Evolutionary conservation across 2,329 filamentous ascomycete genomes (phyloP).

Genomic region (Colletotrichum scovillei): DNA sequence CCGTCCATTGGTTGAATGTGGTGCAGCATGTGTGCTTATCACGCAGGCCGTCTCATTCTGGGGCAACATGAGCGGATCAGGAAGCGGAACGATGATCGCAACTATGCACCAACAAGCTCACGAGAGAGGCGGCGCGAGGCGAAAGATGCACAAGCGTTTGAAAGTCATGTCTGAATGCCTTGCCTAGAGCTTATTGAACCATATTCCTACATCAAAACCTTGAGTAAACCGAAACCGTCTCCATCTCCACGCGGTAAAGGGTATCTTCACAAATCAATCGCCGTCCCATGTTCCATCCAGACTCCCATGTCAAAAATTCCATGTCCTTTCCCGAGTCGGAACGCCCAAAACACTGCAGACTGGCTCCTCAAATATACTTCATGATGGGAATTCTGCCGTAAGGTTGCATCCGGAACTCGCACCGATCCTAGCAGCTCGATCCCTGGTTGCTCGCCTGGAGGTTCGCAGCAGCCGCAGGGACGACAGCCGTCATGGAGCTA

Average conservation of each 20-base stretch:
- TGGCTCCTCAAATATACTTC: neutral
- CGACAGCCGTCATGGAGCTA: conserved; percentile 17
- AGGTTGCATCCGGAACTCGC: neutral
- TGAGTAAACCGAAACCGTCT: neutral
- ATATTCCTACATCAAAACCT: neutral
- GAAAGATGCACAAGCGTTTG: neutral
- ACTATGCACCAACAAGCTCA: too few species aligned
- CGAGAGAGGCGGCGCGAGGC: too few species aligned
- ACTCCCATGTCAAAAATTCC: neutral
- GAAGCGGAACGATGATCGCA: too few species aligned
- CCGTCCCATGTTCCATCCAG: neutral
- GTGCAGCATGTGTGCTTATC: too few species aligned
- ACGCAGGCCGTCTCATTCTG: too few species aligned
- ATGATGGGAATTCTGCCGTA: neutral
- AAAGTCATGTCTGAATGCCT: neutral
- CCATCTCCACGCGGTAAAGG: neutral
- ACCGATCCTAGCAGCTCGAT: neutral
- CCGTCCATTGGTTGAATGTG: too few species aligned
- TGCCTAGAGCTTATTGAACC: neutral
- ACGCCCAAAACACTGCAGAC: neutral
- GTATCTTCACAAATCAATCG: neutral
- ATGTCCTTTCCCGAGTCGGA: neutral
- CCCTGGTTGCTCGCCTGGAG: neutral
- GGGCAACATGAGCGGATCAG: too few species aligned
- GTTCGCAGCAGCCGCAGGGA: neutral